phyloP scores from a whole-genome alignment of 2,329 filamentous ascomycete species.

The Nemania bipapillata region DNA sequence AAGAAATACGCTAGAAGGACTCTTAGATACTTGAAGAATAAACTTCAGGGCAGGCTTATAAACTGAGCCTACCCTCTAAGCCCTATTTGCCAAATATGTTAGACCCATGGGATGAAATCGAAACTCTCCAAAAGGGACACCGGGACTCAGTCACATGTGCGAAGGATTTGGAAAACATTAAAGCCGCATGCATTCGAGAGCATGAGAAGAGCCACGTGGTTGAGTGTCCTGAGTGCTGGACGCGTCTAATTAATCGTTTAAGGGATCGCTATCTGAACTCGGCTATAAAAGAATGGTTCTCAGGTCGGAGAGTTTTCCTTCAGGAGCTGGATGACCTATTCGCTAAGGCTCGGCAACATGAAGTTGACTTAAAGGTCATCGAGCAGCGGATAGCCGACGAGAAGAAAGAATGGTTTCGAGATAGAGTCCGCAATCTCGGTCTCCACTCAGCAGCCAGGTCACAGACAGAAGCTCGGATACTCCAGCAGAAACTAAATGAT shows the following conservation, averaged over 20 bases:
- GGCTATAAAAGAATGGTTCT: constrained; percentile 63
- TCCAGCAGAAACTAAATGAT: constrained; percentile 49
- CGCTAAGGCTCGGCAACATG: constrained; percentile 58
- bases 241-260: constrained; percentile 60
- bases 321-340: constrained; percentile 63
- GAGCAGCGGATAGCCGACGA: constrained; percentile 63
- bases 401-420: constrained; percentile 65
- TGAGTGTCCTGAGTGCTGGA: constrained; percentile 62
- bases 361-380: constrained; percentile 58
- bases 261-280: constrained; percentile 55
- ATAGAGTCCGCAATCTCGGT: constrained; percentile 45
- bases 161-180: constrained; percentile 58
- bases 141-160: constrained; percentile 50
- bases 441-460: constrained; percentile 46
- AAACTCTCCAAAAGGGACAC: constrained; percentile 48
- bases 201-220: constrained; percentile 58
- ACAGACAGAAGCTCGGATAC: constrained; percentile 41
- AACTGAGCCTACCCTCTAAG: neutral
- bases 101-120: constrained; percentile 51
- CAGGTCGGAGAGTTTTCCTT: constrained; percentile 60
- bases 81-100: constrained; percentile 42
- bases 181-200: constrained; percentile 56
- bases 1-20: neutral
- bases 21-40: neutral
- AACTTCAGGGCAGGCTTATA: neutral